Conservation (phyloP, 768 basidiomycete genomes). For the Exsudoporus frostii region DNA sequence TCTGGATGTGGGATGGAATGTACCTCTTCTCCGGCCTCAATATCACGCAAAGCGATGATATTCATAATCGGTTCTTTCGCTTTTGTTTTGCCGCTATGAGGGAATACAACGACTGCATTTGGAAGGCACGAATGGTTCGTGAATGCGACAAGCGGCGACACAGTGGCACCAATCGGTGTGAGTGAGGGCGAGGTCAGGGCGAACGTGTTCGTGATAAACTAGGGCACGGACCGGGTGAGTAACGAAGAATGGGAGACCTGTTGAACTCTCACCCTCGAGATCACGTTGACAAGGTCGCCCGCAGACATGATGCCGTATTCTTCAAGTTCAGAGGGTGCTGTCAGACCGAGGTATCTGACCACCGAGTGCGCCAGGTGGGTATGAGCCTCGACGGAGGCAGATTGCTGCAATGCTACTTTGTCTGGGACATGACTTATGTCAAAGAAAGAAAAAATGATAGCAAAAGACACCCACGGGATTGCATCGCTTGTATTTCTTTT, state of each 20-base stretch:
- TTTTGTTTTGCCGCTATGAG: constrained; percentile 41
- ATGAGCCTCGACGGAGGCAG: constrained; percentile 51
- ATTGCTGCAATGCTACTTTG: constrained; percentile 45
- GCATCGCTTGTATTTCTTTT: constrained; percentile 62
- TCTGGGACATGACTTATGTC: constrained; percentile 39
- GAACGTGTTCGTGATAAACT: constrained; percentile 94
- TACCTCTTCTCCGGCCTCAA: constrained; percentile 71
- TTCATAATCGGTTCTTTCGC: constrained; percentile 62
- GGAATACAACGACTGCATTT: constrained; percentile 91
- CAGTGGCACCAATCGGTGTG: constrained; percentile 77
- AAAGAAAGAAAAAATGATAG: background rate
- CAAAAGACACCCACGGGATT: constrained; percentile 60
- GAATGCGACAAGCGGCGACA: constrained; percentile 76
- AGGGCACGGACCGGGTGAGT: background rate
- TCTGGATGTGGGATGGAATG: background rate
- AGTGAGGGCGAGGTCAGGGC: constrained; percentile 77
- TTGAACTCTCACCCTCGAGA: constrained; percentile 57
- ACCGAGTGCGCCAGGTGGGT: constrained; percentile 72
- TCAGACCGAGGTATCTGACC: constrained; percentile 64
- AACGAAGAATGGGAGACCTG: background rate
- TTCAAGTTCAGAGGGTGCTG: constrained; percentile 56
- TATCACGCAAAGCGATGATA: constrained; percentile 66
- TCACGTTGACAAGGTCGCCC: constrained; percentile 63
- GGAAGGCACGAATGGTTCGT: constrained; percentile 88
- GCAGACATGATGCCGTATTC: constrained; percentile 55